These are phyloP conservation scores for Jackrogersella multiformis DNA, from an alignment of 495 filamentous ascomycete species.

Conservation along the genomic window DNA sequence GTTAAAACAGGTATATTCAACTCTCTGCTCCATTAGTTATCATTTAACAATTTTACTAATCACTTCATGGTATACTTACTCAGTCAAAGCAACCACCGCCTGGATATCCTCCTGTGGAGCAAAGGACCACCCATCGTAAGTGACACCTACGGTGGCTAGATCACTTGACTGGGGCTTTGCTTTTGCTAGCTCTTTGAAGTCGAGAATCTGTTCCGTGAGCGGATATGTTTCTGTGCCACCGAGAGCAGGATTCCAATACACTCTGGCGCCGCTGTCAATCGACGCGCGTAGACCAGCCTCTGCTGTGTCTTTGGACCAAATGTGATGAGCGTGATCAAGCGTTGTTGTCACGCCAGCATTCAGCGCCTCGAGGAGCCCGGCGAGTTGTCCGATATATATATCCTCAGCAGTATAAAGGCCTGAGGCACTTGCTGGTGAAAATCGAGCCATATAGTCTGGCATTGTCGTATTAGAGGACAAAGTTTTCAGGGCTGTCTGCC, in stretches of 20 bases:
- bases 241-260: constrained; percentile 53
- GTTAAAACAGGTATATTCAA: constrained; percentile 49
- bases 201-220: constrained; percentile 41
- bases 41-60: not conserved
- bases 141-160: constrained; percentile 47
- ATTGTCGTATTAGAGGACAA: constrained; percentile 43
- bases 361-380: constrained; percentile 61
- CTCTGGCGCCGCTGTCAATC: constrained; percentile 53
- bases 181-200: constrained; percentile 43
- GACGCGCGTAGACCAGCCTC: constrained; percentile 50
- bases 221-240: constrained; percentile 32
- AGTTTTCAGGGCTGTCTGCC: constrained; percentile 63
- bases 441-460: constrained; percentile 39
- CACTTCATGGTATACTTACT: constrained; percentile 24
- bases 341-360: constrained; percentile 67
- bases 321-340: constrained; percentile 65
- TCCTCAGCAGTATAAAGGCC: constrained; percentile 57
- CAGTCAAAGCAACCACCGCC: constrained; percentile 40
- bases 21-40: constrained; percentile 21
- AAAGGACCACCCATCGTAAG: constrained; percentile 51
- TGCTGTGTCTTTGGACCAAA: constrained; percentile 52
- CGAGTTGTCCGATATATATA: constrained; percentile 64
- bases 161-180: constrained; percentile 22
- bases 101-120: constrained; percentile 37
- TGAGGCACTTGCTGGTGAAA: constrained; percentile 24